Evolutionary conservation across 768 basidiomycete genomes (phyloP).

Genomic region (Boletellus emodensis): DNA sequence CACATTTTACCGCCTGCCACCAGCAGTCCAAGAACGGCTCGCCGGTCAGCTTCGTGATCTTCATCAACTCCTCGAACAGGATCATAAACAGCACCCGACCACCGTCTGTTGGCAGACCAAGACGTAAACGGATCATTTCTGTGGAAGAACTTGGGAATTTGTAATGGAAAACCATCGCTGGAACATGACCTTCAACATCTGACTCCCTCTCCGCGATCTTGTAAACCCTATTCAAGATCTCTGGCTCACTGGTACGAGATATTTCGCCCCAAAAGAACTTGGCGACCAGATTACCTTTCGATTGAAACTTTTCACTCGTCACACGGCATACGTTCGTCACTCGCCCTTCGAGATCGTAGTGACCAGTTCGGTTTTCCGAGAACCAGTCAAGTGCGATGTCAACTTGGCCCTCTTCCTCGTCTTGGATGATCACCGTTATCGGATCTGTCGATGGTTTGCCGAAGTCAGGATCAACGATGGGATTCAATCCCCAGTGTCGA

Average conservation of each 20-base stretch:
- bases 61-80: background rate
- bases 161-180: background rate
- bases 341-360: slow-evolving; percentile 2
- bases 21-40: background rate
- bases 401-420: background rate
- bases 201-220: background rate
- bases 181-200: background rate
- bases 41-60: background rate
- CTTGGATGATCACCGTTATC: background rate
- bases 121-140: background rate
- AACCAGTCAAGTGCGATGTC: background rate
- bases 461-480: too few species aligned
- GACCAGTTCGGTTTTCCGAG: background rate
- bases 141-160: background rate
- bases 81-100: too few species aligned
- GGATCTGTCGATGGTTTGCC: background rate
- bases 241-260: slow-evolving; percentile 3
- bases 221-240: slow-evolving; percentile 1
- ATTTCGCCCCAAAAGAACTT: background rate
- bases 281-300: background rate
- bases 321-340: slow-evolving; percentile 8
- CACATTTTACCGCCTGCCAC: slow-evolving; percentile 5
- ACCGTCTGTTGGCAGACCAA: background rate
- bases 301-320: background rate
- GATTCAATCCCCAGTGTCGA: too few species aligned